These are phyloP conservation scores for Lepiota venenata DNA, from an alignment of 768 basidiomycete species.

Conservation along the genomic window DNA sequence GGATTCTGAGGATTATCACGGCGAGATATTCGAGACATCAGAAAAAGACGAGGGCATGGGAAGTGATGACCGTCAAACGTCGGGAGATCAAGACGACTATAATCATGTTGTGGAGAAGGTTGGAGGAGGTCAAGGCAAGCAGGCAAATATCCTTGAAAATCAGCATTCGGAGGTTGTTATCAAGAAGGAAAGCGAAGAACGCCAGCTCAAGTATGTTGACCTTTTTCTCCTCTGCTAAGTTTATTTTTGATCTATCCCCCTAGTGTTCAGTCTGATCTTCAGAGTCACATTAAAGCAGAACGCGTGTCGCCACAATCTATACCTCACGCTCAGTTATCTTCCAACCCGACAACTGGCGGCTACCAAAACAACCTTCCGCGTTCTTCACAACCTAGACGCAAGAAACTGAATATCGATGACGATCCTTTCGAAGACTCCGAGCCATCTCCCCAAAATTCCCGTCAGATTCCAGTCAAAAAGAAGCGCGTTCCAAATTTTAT, in stretches of 20 bases:
- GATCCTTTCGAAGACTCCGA: constrained; percentile 6
- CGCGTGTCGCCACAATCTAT: not conserved
- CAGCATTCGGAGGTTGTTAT: too few species aligned
- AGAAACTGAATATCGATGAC: not conserved
- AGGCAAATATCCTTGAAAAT: not conserved
- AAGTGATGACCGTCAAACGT: not conserved
- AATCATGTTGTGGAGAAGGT: not conserved
- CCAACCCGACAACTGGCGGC: not conserved
- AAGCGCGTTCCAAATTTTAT: not conserved
- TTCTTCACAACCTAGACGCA: not conserved
- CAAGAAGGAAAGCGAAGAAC: too few species aligned
- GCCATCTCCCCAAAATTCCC: not conserved
- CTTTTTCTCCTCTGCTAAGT: too few species aligned
- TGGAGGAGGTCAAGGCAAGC: not conserved
- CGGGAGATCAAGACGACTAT: not conserved
- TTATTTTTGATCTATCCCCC: too few species aligned
- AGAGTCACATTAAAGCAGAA: not conserved
- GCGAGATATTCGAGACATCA: constrained; percentile 2
- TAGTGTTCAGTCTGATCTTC: too few species aligned
- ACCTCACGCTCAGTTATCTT: not conserved
- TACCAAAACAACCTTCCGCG: not conserved
- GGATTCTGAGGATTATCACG: constrained; percentile 7
- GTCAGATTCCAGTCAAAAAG: not conserved
- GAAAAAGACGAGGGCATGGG: not conserved
- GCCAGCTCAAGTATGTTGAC: too few species aligned